Base-by-base conservation (phyloP, 1,139 yeast genomes). In the Saccharomycopsis crataegensis region DNA sequence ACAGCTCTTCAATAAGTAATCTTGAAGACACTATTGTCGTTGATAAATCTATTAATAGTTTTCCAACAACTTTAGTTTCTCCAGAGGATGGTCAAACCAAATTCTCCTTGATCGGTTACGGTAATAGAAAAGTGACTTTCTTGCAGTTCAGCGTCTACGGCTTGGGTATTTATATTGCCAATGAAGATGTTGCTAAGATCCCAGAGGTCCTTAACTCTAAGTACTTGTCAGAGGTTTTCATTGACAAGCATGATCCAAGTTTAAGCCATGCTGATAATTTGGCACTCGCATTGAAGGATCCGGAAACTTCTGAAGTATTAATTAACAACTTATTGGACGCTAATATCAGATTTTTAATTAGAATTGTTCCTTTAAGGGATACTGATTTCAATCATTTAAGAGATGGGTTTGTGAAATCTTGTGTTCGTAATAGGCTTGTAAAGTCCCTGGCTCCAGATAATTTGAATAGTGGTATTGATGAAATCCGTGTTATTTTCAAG, bases 341-440 rank as follows among this genome's bases (percentile, higher is more conserved):
- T n/a, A 80, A 82, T 9, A 77, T 86, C 28, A 76, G 80, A 56
- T 75, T 89, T 61, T 73, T 82, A 49, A 82, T 89, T 40, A 75
- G 96, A 59, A 83, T 93, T 59, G 83, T 86, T 17, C 97, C 99
- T 0, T 83, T 86, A 9, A 78, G 96, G 64, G 88, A 86, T 66
- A 91, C 98, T 1, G 97, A 91, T 67, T 88, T 86, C 67, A 81
- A 81, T 59, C 98, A 93, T 66, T 70, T 93, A 65, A 79, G 86
- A 61, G 98, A 93, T 64, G 98, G 98, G 0, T 79, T 93, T 59
- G 80, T 89, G 54, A 85, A 93, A 64, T 82, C 95, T 2, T 76
- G 84, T 49, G 73, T 81, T 65, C 44, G 59, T 41, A 57, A 55
- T 42, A 43, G 50, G 17, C 46, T 36, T 33, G 41, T 50, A 9